Evolutionary conservation across 768 basidiomycete genomes (phyloP).

Genomic region (Lentinus brumalis): DNA sequence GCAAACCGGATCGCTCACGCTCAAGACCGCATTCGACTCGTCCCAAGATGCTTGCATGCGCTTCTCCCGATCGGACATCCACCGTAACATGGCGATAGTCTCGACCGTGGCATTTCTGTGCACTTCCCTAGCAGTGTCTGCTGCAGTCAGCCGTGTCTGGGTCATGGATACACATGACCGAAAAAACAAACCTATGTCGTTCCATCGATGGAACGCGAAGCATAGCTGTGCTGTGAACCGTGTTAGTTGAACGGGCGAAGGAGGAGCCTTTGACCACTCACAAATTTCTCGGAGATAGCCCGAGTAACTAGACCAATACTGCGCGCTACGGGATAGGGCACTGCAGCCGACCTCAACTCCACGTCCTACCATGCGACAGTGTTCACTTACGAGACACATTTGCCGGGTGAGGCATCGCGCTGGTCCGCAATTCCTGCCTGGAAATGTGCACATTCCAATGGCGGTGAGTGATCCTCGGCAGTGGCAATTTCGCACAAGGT

Average conservation of each 20-base stretch:
- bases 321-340: slow-evolving; percentile 74
- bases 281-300: slow-evolving; percentile 80
- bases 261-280: slow-evolving; percentile 39
- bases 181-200: slow-evolving; percentile 61
- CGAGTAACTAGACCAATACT: slow-evolving; percentile 86
- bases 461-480: slow-evolving; percentile 64
- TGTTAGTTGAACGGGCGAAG: neutral
- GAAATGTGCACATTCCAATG: slow-evolving; percentile 57
- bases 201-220: slow-evolving; percentile 71
- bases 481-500: slow-evolving; percentile 81
- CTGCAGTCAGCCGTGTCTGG: neutral
- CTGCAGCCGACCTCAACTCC: slow-evolving; percentile 35
- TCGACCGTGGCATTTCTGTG: slow-evolving; percentile 68
- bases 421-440: neutral
- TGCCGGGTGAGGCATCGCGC: slow-evolving; percentile 34
- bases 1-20: slow-evolving; percentile 10
- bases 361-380: neutral
- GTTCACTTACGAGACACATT: slow-evolving; percentile 53
- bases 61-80: slow-evolving; percentile 49
- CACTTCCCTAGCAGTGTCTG: slow-evolving; percentile 65
- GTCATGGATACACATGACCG: neutral
- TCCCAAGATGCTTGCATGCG: slow-evolving; percentile 29
- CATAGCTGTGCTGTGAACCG: slow-evolving; percentile 65
- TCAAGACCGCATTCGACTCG: slow-evolving; percentile 29
- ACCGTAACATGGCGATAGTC: slow-evolving; percentile 50